Evolutionary conservation across 352 stramenopile species (phyloP).

Genomic region (Pythium apleroticum): DNA sequence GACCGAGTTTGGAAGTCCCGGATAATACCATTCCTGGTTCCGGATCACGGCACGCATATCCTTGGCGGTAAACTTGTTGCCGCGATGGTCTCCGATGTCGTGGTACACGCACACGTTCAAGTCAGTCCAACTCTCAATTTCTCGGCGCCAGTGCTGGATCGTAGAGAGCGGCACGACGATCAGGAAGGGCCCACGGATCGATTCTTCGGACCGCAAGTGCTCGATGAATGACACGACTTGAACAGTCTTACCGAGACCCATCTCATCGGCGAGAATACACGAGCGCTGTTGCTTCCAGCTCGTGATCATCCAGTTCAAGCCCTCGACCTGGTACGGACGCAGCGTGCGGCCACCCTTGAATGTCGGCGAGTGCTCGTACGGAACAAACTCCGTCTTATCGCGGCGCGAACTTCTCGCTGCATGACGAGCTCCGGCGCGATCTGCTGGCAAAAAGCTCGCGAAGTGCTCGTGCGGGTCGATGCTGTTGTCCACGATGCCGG

Average conservation of each 20-base stretch:
- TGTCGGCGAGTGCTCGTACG: constrained; percentile 88
- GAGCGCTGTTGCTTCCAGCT: constrained; percentile 86
- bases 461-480: constrained; percentile 90
- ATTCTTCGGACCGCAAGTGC: constrained; percentile 83
- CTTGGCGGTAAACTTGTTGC: constrained; percentile 81
- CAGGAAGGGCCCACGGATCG: constrained; percentile 78
- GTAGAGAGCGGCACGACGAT: constrained; percentile 88
- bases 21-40: constrained; percentile 89
- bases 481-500: constrained; percentile 87
- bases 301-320: constrained; percentile 89
- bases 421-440: constrained; percentile 25
- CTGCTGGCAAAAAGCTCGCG: constrained; percentile 76
- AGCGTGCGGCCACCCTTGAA: constrained; percentile 86
- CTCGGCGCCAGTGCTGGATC: constrained; percentile 86
- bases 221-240: constrained; percentile 94
- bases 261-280: constrained; percentile 91
- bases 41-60: constrained; percentile 86
- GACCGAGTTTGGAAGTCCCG: constrained; percentile 88
- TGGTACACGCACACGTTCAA: constrained; percentile 99
- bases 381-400: constrained; percentile 74
- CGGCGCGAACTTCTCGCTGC: constrained; percentile 2
- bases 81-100: constrained; percentile 86
- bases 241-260: constrained; percentile 94
- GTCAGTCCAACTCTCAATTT: constrained; percentile 94
- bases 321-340: constrained; percentile 83